phyloP scores from a whole-genome alignment of 805 yeast species.

The Lipomyces anomalus region DNA sequence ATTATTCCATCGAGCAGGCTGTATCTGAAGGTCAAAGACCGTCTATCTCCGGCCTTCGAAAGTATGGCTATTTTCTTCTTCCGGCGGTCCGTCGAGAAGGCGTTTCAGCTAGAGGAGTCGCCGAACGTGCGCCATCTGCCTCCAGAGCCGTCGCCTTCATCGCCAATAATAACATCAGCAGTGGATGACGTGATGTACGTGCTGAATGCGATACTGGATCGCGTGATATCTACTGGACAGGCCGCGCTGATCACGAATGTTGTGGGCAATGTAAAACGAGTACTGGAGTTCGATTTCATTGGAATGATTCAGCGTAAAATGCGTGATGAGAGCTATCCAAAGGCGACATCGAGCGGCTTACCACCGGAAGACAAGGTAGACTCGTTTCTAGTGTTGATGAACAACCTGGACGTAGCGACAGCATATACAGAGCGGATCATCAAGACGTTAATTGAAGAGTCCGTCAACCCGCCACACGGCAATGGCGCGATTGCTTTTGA shows the following conservation, averaged over 20 bases:
- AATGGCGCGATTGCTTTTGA: constrained; percentile 29
- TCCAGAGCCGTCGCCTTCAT: constrained; percentile 44
- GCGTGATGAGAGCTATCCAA: constrained; percentile 40
- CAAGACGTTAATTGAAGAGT: constrained; percentile 33
- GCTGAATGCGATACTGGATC: constrained; percentile 59
- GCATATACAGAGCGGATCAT: constrained; percentile 52
- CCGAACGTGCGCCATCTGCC: constrained; percentile 48
- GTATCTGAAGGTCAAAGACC: constrained; percentile 47
- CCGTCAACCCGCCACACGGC: constrained; percentile 19
- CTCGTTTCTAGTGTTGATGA: constrained; percentile 59
- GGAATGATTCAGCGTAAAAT: constrained; percentile 49
- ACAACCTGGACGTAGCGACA: constrained; percentile 62
- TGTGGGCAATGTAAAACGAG: constrained; percentile 49
- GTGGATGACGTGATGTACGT: constrained; percentile 80
- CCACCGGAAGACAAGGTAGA: constrained; percentile 24
- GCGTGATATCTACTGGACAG: constrained; percentile 69
- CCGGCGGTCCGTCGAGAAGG: constrained; percentile 72
- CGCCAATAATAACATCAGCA: constrained; percentile 57
- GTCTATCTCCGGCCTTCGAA: constrained; percentile 60
- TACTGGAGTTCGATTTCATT: constrained; percentile 59
- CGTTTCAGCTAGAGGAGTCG: constrained; percentile 70
- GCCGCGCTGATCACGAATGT: constrained; percentile 48
- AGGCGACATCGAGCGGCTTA: constrained; percentile 2
- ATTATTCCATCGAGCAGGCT: constrained; percentile 52
- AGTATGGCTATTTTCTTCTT: constrained; percentile 59